A percentile compares a stretch with the other conserved stretches of the same genome.
These are phyloP conservation scores for Dipodascopsis uninucleata DNA, from an alignment of 805 yeast genomes.

Conservation along the genomic window DNA sequence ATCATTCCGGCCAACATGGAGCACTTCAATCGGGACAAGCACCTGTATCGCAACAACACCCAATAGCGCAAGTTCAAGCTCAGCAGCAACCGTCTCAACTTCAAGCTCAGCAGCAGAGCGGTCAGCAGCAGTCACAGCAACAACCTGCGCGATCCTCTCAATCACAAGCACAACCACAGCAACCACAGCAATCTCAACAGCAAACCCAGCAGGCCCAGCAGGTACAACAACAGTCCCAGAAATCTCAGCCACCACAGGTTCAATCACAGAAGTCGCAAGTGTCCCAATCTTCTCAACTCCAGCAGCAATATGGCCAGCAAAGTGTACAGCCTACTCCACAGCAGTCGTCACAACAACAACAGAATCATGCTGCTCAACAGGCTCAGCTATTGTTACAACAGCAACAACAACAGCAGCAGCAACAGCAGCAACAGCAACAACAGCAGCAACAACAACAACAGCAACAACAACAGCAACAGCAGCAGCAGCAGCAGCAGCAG, in stretches of 20 bases:
- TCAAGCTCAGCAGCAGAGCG: too few species aligned
- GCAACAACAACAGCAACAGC: slow-evolving; percentile 11
- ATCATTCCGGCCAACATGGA: too few species aligned
- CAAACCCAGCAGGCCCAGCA: slow-evolving; percentile 5
- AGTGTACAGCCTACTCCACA: slow-evolving; percentile 15
- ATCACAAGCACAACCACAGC: not conserved
- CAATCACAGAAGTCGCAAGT: slow-evolving; percentile 3
- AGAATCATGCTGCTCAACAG: slow-evolving; percentile 14
- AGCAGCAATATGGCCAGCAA: slow-evolving; percentile 1
- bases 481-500: slow-evolving; percentile 12
- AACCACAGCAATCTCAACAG: slow-evolving; percentile 7
- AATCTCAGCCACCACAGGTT: slow-evolving; percentile 12
- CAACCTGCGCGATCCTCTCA: too few species aligned
- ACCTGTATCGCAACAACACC: too few species aligned
- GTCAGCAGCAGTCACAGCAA: too few species aligned
- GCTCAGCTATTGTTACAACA: slow-evolving; percentile 8
- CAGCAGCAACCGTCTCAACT: too few species aligned
- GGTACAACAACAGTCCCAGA: slow-evolving; percentile 3
- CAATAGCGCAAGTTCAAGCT: too few species aligned
- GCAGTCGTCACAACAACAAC: slow-evolving; percentile 12
- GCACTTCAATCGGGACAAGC: too few species aligned
- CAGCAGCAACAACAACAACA: slow-evolving; percentile 14
- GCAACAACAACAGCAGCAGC: slow-evolving; percentile 11
- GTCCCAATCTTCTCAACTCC: slow-evolving; percentile 8
- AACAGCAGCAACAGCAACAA: slow-evolving; percentile 2